Evolutionary conservation across 208 protist genomes (phyloP).

Genomic region (Angomonas ambiguus): DNA sequence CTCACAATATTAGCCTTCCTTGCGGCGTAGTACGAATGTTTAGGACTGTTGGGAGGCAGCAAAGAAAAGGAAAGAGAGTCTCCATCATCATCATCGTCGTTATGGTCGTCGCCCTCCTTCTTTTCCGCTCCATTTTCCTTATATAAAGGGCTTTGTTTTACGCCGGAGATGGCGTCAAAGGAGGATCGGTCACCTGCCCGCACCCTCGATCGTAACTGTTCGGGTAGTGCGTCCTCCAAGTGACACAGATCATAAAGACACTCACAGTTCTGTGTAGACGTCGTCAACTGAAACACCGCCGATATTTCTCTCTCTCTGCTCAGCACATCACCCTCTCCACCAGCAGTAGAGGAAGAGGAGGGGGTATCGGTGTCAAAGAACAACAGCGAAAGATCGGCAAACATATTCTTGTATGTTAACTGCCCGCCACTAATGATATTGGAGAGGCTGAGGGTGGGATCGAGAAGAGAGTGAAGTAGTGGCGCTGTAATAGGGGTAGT

Average conservation of each 20-base stretch:
- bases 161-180: too few species aligned
- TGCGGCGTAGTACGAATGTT: not conserved
- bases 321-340: constrained; percentile 33
- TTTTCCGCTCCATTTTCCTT: not conserved
- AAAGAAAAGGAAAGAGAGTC: too few species aligned
- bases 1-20: constrained; percentile 23
- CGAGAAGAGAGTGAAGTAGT: not conserved
- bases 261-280: constrained; percentile 48
- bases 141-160: too few species aligned
- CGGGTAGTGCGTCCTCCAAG: constrained; percentile 14
- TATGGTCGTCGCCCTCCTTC: not conserved
- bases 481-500: too few species aligned
- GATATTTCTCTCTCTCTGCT: constrained; percentile 14
- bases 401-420: not conserved
- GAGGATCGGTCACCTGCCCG: too few species aligned
- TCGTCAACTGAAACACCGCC: constrained; percentile 39
- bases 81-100: not conserved
- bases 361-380: not conserved
- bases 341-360: constrained; percentile 20
- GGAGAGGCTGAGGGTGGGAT: not conserved
- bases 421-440: not conserved
- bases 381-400: not conserved
- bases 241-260: constrained; percentile 57
- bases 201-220: too few species aligned
- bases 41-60: too few species aligned